A percentile compares a stretch with the other conserved stretches of the same genome.
These are phyloP conservation scores for Phlyctochytrium arcticum DNA, from an alignment of 192 early-diverging fungal genomes.

Conservation along the genomic window DNA sequence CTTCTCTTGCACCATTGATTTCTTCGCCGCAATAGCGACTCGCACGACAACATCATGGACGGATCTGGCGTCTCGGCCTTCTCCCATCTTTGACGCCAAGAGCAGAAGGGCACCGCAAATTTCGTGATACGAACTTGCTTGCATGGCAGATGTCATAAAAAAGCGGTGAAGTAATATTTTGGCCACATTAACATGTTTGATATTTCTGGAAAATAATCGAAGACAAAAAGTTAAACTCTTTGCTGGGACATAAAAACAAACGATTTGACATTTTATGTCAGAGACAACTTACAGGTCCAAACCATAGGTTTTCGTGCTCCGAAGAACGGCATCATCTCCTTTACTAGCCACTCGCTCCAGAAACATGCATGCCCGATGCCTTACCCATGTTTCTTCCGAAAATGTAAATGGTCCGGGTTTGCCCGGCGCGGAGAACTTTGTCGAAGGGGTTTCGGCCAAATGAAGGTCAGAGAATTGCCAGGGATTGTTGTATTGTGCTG, in stretches of 20 bases:
- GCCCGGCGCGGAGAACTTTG: no score
- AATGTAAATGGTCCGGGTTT: neutral
- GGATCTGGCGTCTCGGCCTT: neutral
- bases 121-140: neutral
- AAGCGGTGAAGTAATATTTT: constrained; percentile 1
- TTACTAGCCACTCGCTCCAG: neutral
- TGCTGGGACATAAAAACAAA: neutral
- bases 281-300: neutral
- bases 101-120: neutral
- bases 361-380: neutral
- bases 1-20: neutral
- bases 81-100: neutral
- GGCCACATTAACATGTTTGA: neutral
- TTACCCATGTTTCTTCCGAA: neutral
- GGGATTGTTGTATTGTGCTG: neutral
- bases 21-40: neutral
- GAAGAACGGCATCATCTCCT: neutral
- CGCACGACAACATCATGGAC: neutral
- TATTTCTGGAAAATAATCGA: neutral
- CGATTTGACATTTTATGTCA: neutral
- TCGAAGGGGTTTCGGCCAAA: neutral
- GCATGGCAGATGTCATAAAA: neutral
- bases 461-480: neutral
- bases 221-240: neutral
- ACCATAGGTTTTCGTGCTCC: neutral